Base-by-base conservation (phyloP, 2,329 filamentous ascomycete genomes). In the Aspergillus sclerotialis region DNA sequence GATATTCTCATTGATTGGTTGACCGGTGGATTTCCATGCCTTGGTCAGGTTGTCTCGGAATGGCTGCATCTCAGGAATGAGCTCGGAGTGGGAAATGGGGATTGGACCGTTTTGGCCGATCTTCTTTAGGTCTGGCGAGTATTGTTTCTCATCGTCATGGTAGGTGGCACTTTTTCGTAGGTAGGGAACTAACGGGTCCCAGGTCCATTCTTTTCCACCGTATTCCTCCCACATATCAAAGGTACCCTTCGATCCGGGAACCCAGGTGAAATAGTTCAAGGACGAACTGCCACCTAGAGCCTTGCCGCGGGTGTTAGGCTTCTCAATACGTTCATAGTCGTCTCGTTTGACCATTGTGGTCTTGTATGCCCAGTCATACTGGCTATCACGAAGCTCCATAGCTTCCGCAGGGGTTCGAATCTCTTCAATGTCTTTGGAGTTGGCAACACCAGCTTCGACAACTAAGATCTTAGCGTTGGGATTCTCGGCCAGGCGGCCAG, bases 341-440 rank as follows among this genome's bases (percentile, higher is more conserved):
- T 65, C 60, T 3, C 73, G 67, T 33, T 74, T 65, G 44, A 78
- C 68, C 55, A 79, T 67, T 18, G 71, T 76, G 2, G 72, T 73
- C 60, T 78, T 78, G 56, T 77, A 80, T 0, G 62, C 62, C 74
- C 73, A 79, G 53, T 80, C 75, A 44, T 76, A 68, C 46, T 75
- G 55, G 49, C 70, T 72, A 24, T 65, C 67, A n/a, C 75, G 67
- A 1, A 76, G 65, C 9, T 68, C 63, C 42, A 79, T 70, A 24
- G 74, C 75, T 7, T 55, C 53, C 1, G 70, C 67, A 1, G 75
- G 75, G 1, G 75, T 78, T 4, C 60, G 70, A 49, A 78, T 77
- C 18, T 67, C 62, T 7, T 65, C 57, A 14, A 72, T 50, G 5
- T 72, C 54, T n/a, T 61, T 51, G 0, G 73, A 63, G 44, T 73